A percentile compares a stretch with the other conserved stretches of the same genome.
phyloP scores from a whole-genome alignment of 257 asterid species.

The Solanum infundibuliforme region DNA sequence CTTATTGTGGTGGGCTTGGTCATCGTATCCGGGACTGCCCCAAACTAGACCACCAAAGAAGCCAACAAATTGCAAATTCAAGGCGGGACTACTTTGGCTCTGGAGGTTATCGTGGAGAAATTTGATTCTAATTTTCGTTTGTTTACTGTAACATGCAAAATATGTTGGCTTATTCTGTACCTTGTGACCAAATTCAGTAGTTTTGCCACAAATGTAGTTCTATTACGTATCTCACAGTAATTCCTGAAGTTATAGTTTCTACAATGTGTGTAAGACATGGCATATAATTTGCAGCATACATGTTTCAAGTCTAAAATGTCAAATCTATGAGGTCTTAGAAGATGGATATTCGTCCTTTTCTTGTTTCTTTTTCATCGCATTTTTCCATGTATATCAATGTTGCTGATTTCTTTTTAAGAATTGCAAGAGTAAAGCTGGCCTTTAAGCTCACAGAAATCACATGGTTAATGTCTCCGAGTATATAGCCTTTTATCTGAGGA shows the following conservation, averaged over 20 bases:
- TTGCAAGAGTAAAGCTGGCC: not conserved
- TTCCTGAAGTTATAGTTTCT: not conserved
- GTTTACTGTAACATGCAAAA: constrained; percentile 6
- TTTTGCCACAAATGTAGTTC: not conserved
- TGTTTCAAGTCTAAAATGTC: not conserved
- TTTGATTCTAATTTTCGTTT: constrained; percentile 18
- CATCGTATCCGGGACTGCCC: constrained; percentile 78
- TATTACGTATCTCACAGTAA: not conserved
- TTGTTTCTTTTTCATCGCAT: not conserved
- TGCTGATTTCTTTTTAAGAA: not conserved
- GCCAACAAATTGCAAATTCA: constrained; percentile 65
- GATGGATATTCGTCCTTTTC: not conserved
- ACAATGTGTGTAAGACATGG: not conserved
- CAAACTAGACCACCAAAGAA: constrained; percentile 70
- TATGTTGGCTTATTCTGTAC: not conserved
- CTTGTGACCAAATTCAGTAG: not conserved
- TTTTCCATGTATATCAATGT: not conserved
- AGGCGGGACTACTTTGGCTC: constrained; percentile 69
- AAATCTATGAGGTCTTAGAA: not conserved
- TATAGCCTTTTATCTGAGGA: too few species aligned
- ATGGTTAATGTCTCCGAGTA: too few species aligned
- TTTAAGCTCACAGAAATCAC: too few species aligned
- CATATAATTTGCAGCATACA: not conserved
- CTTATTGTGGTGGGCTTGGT: constrained; percentile 75
- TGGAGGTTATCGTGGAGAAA: constrained; percentile 82